These are phyloP conservation scores for Melanomma pulvis-pyrius DNA, from an alignment of 495 filamentous ascomycete species.

Conservation along the genomic window DNA sequence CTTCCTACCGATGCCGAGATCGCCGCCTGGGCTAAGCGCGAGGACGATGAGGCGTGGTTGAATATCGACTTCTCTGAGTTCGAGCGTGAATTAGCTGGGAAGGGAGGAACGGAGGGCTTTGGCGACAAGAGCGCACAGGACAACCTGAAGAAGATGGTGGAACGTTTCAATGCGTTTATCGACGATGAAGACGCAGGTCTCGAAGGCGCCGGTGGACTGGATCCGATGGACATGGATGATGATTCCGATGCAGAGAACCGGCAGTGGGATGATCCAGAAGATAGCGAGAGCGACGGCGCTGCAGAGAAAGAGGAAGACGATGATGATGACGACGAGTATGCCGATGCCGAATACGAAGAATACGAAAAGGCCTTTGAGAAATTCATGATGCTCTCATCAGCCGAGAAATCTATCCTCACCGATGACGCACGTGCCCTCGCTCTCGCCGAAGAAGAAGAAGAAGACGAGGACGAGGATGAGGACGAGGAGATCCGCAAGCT, in stretches of 20 bases:
- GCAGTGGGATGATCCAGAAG: conserved; percentile 28
- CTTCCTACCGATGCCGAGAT: conserved; percentile 79
- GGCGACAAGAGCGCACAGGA: conserved; percentile 80
- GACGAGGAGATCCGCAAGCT: conserved; percentile 68
- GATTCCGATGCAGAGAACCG: conserved; percentile 38
- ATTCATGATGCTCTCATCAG: conserved; percentile 23
- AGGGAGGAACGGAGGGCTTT: conserved; percentile 54
- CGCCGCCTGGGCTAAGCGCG: conserved; percentile 61
- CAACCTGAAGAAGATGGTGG: conserved; percentile 85
- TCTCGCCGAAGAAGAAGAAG: conserved; percentile 32
- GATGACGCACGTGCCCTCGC: conserved; percentile 30
- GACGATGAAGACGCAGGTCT: conserved; percentile 80
- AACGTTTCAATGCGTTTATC: conserved; percentile 87
- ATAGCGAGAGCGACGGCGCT: conserved; percentile 2
- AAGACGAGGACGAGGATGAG: conserved; percentile 51
- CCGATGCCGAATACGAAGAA: conserved; percentile 55
- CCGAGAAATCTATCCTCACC: conserved; percentile 25
- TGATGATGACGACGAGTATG: conserved; percentile 25
- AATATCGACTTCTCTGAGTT: conserved; percentile 90
- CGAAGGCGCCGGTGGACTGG: conserved; percentile 74
- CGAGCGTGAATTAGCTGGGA: conserved; percentile 72
- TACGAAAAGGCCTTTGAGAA: conserved; percentile 77
- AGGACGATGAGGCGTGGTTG: conserved; percentile 90
- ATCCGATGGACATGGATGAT: conserved; percentile 66
- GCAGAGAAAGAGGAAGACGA: conserved; percentile 52